A percentile compares a stretch with the other conserved stretches of the same genome.
Conservation (phyloP, 805 yeast genomes). For the Spathaspora hagerdaliae region DNA sequence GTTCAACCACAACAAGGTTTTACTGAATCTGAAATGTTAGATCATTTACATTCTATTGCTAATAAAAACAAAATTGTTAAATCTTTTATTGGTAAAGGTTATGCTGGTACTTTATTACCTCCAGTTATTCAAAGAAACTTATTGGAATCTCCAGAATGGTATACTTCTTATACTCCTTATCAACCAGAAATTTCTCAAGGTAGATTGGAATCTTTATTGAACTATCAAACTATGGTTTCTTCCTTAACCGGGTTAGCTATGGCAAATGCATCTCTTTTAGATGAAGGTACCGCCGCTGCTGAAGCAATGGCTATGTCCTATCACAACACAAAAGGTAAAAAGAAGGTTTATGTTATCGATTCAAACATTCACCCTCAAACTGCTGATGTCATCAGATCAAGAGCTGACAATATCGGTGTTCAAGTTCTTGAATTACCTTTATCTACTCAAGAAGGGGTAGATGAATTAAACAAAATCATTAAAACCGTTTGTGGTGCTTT, state of each 20-base stretch:
- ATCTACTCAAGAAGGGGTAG: constrained; percentile 34
- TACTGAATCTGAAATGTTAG: constrained; percentile 77
- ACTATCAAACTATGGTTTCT: constrained; percentile 87
- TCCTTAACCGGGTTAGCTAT: constrained; percentile 93
- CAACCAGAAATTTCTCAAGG: constrained; percentile 99
- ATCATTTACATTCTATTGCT: constrained; percentile 65
- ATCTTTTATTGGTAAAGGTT: constrained; percentile 90
- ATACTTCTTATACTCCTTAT: constrained; percentile 96
- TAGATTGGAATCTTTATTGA: constrained; percentile 81
- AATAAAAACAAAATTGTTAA: constrained; percentile 66
- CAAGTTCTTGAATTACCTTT: constrained; percentile 58
- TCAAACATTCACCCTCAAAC: constrained; percentile 81
- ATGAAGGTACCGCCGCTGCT: constrained; percentile 97
- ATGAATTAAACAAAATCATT: constrained; percentile 19
- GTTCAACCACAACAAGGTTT: constrained; percentile 70
- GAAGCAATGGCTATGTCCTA: constrained; percentile 91
- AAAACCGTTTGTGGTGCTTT: constrained; percentile 69
- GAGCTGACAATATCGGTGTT: constrained; percentile 74
- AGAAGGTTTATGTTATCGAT: constrained; percentile 67
- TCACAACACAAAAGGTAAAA: constrained; percentile 65
- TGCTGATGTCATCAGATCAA: constrained; percentile 66
- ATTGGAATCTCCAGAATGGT: constrained; percentile 95
- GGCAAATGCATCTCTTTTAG: constrained; percentile 91
- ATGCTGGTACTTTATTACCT: constrained; percentile 85
- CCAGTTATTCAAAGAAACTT: constrained; percentile 91